Percentiles rank a stretch among this genome's conserved stretches.
Conservation (phyloP, 2,329 filamentous ascomycete genomes). For the Tolypocladium tundrense region DNA sequence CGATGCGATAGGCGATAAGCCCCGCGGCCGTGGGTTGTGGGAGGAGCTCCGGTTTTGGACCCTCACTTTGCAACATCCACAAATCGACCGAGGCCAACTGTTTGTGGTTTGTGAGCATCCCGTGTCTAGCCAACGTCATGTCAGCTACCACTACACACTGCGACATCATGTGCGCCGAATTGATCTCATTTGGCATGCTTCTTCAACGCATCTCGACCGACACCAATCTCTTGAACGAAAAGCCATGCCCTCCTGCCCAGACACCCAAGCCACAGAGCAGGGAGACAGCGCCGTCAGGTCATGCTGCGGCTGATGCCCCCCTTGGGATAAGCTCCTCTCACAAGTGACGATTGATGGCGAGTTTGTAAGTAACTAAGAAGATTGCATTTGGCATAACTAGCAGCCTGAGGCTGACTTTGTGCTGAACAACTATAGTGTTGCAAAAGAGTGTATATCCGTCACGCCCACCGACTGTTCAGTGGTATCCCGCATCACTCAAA, state of each 20-base stretch:
- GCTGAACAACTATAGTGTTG: slow-evolving; percentile 1
- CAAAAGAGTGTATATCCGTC: slow-evolving; percentile 13
- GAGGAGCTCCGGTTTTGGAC: background rate
- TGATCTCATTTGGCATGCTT: slow-evolving; percentile 25
- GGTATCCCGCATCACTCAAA: background rate
- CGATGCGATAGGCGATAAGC: background rate
- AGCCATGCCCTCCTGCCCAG: background rate
- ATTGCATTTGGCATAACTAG: background rate
- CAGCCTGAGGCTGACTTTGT: background rate
- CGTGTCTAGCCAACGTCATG: slow-evolving; percentile 4
- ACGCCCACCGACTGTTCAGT: background rate
- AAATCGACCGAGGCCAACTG: background rate
- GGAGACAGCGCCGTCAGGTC: background rate
- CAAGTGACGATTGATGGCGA: background rate
- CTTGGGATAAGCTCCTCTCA: background rate
- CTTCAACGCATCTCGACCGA: slow-evolving; percentile 21
- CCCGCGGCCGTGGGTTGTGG: background rate
- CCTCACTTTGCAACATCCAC: background rate
- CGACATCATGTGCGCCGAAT: slow-evolving; percentile 19
- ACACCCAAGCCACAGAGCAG: background rate
- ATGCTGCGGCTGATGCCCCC: background rate
- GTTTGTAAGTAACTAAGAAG: background rate
- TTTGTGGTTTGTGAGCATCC: background rate
- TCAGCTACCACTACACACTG: slow-evolving; percentile 10
- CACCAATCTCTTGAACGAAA: slow-evolving; percentile 9